phyloP scores from a whole-genome alignment of 1,284 basidiomycete genomes.

The Trichosporon sp. region DNA sequence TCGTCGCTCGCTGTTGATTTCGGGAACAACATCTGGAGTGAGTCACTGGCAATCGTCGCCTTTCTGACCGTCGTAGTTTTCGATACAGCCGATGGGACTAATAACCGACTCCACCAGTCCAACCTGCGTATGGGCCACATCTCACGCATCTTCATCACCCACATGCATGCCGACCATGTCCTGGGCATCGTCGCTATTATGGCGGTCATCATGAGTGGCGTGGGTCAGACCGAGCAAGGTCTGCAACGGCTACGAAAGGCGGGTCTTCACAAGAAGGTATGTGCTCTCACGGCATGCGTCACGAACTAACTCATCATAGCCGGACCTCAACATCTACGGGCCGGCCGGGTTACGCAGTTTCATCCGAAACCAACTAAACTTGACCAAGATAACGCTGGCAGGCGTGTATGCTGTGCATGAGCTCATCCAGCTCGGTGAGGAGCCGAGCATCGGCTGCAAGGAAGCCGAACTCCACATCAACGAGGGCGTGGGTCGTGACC shows the following conservation, averaged over 20 bases:
- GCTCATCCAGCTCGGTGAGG: slow-evolving; percentile 63
- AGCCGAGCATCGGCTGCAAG: slow-evolving; percentile 63
- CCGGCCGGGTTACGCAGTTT: slow-evolving; percentile 79
- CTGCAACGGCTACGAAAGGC: slow-evolving; percentile 39
- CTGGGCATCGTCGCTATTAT: slow-evolving; percentile 78
- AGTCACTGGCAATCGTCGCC: slow-evolving; percentile 27
- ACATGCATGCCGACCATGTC: slow-evolving; percentile 85
- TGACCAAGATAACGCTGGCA: slow-evolving; percentile 68
- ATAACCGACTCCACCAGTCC: slow-evolving; percentile 72
- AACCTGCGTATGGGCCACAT: slow-evolving; percentile 65
- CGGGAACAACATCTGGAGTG: slow-evolving; percentile 55
- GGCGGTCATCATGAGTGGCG: slow-evolving; percentile 64
- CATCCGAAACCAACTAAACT: slow-evolving; percentile 69
- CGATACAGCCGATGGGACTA: slow-evolving; percentile 85
- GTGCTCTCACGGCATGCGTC: slow-evolving; percentile 24
- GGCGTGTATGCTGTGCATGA: slow-evolving; percentile 81
- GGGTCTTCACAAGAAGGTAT: slow-evolving; percentile 47
- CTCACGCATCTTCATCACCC: slow-evolving; percentile 79
- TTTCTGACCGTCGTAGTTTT: slow-evolving; percentile 64
- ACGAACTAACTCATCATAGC: slow-evolving; percentile 43
- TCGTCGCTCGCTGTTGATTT: slow-evolving; percentile 56
- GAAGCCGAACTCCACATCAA: slow-evolving; percentile 64
- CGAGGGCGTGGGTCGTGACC: slow-evolving; percentile 69
- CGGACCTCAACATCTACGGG: slow-evolving; percentile 76
- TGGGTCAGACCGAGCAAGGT: slow-evolving; percentile 52